Evolutionary conservation across 257 asterid species (phyloP), one percentile per base, ranked within the genome.

Genomic region (Solanum arcanum): DNA sequence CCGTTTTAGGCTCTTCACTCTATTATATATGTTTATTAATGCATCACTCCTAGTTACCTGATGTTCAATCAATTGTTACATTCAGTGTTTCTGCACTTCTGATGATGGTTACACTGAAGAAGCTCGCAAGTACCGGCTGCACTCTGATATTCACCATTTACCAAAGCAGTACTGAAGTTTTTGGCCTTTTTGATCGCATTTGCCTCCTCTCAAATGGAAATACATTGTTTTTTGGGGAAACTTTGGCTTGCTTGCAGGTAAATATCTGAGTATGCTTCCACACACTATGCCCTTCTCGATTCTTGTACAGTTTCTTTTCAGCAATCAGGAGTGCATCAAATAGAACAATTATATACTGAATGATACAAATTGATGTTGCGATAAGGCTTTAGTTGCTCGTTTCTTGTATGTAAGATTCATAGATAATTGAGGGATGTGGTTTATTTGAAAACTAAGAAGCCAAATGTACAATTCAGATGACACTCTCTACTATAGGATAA

Each of bases 161-260:
- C 89, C 99, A 97, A 90, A 97, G 99, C 93, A 97, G 99, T 93
- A 96, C 99, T 4, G 99, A 97, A 92, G 99, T 97, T 37, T 97
- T 97, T 91, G 99, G 99, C 90, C 99, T 97, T 90, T 97, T 97
- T 66, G 99, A 97, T 90, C 91, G 98, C 84, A 97, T 97, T 86
- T 97, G 99, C 91, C 98, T 97, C 90, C 99, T 97, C 88, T 96
- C 99, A 69, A 95, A 95, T 90, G 99, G 99, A 88, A 97, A 97
- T 92, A 97, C 98, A 6, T 90, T 97, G 92, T 97, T 97, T 93
- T 97, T 97, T 84, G 99, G 99, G 88, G 99, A 97, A 94, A 97
- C 99, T 64, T 93, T 97, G 86, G 93, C 99, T 88, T 97, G 99
- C 89, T 94, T 97, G 94, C 99, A 97, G 99, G 99, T 97, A 92